Evolutionary conservation across 1,284 basidiomycete species (phyloP).

Genomic region (Marasmius sp.): DNA sequence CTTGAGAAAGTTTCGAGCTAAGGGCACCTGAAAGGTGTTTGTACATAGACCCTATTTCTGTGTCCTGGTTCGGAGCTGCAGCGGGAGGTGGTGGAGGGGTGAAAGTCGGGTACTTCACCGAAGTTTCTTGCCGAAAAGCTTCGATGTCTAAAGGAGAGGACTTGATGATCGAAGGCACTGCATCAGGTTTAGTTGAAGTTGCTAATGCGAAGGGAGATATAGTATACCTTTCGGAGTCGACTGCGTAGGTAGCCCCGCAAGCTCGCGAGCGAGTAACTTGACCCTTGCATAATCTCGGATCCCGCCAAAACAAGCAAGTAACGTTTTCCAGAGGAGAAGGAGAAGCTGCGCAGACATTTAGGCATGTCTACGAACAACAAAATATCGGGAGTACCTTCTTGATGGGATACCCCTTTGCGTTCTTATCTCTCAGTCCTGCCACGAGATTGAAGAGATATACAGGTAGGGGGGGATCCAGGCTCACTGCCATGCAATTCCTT

Average conservation of each 20-base stretch:
- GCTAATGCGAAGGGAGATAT: constrained; percentile 3
- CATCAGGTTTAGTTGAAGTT: constrained; percentile 6
- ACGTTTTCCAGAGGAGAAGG: constrained; percentile 94
- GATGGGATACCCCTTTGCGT: constrained; percentile 92
- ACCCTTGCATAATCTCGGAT: constrained; percentile 83
- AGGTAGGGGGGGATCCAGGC: constrained; percentile 91
- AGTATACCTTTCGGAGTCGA: constrained; percentile 61
- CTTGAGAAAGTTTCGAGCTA: constrained; percentile 77
- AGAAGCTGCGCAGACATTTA: constrained; percentile 60
- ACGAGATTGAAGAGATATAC: constrained; percentile 91
- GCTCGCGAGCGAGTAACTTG: constrained; percentile 84
- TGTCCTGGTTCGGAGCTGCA: constrained; percentile 21
- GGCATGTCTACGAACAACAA: constrained; percentile 1
- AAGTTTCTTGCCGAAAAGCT: constrained; percentile 83
- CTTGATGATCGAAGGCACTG: constrained; percentile 57
- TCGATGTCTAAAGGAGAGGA: constrained; percentile 89
- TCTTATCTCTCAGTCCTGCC: constrained; percentile 89
- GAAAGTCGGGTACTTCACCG: constrained; percentile 94
- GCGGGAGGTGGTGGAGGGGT: constrained; percentile 49
- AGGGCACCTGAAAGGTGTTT: constrained; percentile 42
- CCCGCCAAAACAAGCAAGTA: constrained; percentile 92
- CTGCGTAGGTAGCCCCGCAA: constrained; percentile 60
- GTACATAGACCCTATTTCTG: constrained; percentile 24
- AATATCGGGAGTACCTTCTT: constrained; percentile 69
- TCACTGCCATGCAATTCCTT: constrained; percentile 58